Percentiles rank a stretch among this genome's conserved stretches.
These are phyloP conservation scores for Ganoderma lucidum DNA, from an alignment of 1,284 basidiomycete genomes.

Conservation along the genomic window DNA sequence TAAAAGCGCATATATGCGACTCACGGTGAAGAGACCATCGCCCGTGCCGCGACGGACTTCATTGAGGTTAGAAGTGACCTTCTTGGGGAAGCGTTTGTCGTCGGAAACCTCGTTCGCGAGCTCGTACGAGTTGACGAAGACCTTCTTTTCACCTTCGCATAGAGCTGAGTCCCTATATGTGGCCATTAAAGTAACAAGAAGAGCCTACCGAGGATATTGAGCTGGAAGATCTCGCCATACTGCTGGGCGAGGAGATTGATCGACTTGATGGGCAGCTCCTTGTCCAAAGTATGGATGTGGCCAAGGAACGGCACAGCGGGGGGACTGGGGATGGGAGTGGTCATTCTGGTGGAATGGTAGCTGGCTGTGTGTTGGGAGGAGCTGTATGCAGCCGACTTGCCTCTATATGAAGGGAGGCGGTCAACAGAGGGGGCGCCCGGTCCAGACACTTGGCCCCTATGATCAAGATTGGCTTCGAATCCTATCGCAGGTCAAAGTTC, in stretches of 20 bases:
- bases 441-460: background rate
- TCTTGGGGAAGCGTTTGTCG: constrained; percentile 55
- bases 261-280: constrained; percentile 48
- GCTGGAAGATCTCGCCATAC: constrained; percentile 56
- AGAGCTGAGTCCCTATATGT: background rate
- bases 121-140: constrained; percentile 46
- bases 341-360: constrained; percentile 24
- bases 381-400: too few species aligned
- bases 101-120: constrained; percentile 54
- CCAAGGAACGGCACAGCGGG: constrained; percentile 54
- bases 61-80: constrained; percentile 41
- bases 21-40: constrained; percentile 53
- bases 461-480: background rate
- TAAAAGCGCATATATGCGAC: background rate
- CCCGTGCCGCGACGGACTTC: constrained; percentile 52
- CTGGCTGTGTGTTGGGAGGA: background rate
- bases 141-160: constrained; percentile 29
- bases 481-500: background rate
- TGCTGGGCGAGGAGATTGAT: constrained; percentile 49
- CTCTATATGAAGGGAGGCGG: background rate
- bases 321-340: constrained; percentile 48
- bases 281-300: constrained; percentile 49
- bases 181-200: background rate
- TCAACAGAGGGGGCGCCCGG: background rate
- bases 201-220: constrained; percentile 48